Evolutionary conservation across 371 early-diverging fungal species (phyloP), one percentile per base, ranked within the genome.

Genomic region (Mucor racemosus): DNA sequence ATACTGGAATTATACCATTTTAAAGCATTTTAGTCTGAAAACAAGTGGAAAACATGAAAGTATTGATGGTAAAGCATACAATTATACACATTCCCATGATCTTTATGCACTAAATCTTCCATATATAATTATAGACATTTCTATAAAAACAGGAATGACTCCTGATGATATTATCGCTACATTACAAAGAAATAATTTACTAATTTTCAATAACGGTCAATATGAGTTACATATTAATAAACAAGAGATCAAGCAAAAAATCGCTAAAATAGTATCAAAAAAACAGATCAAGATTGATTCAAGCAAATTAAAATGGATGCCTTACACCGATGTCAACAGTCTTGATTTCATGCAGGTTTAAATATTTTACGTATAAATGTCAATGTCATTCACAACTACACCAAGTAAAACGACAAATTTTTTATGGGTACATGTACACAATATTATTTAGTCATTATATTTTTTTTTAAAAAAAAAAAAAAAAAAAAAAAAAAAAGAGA

Each of bases 21-120:
- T 62, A n/a, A 55, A 99, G 36, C 67, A 79, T 35, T 8, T 33
- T 88, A 94, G 7, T 95, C 97, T n/a, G 97, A 97, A 74, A 96
- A 94, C 79, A 96, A 97, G 10, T 74, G 97, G 35, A 94, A 94
- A 21, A 95, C 95, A 74, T 83, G 97, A 39, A 97, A 98, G 3
- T 76, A 96, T 62, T 74, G 94, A n/a, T 89, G 90, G 57, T 99
- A 94, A 64, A 77, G 71, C 6, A 66, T 79, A 7, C 26, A 19
- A 11, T 35, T 11, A 7, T 59, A 65, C 53, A 59, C 11, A 40
- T 93, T 17, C 82, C 89, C 60, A 60, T 68, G 19, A 65, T 26
- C 1, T 26, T 26, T 26, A 84, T 41, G 80, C 76, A 19, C 92
- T 90, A 77, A 36, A 15, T 33, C 94, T 94, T 94, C 79, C 62